Evolutionary conservation across 768 basidiomycete species (phyloP), one percentile per base, ranked within the genome.

Genomic region (Podaxis sp.): DNA sequence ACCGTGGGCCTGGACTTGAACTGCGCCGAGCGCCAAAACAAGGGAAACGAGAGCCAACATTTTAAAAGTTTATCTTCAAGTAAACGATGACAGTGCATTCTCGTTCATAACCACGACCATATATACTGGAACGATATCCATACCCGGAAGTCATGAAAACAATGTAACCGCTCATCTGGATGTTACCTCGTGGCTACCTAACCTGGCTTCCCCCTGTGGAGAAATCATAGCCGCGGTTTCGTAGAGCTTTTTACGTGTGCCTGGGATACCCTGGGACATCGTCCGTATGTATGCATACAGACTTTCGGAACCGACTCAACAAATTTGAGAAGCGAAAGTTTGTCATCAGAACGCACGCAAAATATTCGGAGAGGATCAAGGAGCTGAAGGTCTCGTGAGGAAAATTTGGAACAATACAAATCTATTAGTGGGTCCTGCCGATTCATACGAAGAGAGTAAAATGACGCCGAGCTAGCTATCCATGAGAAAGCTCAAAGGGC

Each of bases 1-100:
- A 48, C 80, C 80, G 63, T 82, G 80, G 5, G 79, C 79, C 36
- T 74, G 65, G 13, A 67, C 78, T 5, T 65, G 60, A 30, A 72
- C 70, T 11, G 75, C 72, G 44, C 66, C 64, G 26, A 78, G 63
- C 38, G 70, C 70, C 24, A 76, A 60, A 63, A 75, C 71, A 44
- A 72, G 67, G 51, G 74, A 68, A 53, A 73, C 67, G 57, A 73
- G 66, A 57, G 66, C 66, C 54, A 75, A 65, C 76, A 77, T 77
- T 51, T 58, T n/a, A 15, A 7, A 17, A 15, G 33, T 15, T n/a
- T 58, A 38, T 33, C 28, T 42, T 54, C 38, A 7, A 51, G 46
- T 28, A 11, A 33, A 24, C 9, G 28, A 39, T 17, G 7, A 48
- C 26, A 19, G 9, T 5, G 17, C 36, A 22, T 24, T 40, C n/a